Percentiles rank a stretch among this genome's conserved stretches.
Conservation (phyloP, 345 rosid genomes). For the Populus simonii region DNA sequence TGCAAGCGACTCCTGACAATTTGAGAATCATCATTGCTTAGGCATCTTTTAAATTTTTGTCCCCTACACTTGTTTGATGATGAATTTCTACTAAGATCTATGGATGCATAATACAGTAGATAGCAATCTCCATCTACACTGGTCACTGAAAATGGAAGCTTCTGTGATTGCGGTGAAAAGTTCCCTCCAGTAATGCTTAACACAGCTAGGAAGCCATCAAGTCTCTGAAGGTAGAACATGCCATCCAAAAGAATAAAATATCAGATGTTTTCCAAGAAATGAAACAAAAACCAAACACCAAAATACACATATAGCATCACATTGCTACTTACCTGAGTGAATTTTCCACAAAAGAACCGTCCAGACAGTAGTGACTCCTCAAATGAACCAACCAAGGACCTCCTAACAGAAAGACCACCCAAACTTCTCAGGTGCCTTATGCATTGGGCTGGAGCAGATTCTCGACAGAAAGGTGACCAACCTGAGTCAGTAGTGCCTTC, state of each 20-base stretch:
- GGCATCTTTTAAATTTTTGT: conserved; percentile 51
- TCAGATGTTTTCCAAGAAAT: not conserved
- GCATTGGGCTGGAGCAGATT: conserved; percentile 48
- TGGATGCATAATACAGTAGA: conserved; percentile 74
- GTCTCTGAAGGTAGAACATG: conserved; percentile 47
- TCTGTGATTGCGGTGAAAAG: conserved; percentile 80
- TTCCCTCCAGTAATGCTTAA: conserved; percentile 86
- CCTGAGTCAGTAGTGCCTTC: conserved; percentile 39
- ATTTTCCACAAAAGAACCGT: conserved; percentile 59
- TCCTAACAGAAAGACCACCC: conserved; percentile 69
- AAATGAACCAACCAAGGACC: conserved; percentile 95
- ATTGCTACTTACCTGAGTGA: conserved; percentile 53
- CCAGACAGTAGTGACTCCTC: conserved; percentile 95
- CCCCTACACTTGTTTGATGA: conserved; percentile 48
- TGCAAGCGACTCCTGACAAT: conserved; percentile 60
- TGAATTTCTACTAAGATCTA: conserved; percentile 67
- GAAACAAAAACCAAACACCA: conserved; percentile 2
- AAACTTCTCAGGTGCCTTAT: conserved; percentile 54
- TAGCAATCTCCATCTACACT: conserved; percentile 85
- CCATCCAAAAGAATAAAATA: conserved; percentile 14
- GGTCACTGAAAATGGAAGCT: conserved; percentile 88
- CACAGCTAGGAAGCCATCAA: conserved; percentile 93
- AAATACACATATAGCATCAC: not conserved
- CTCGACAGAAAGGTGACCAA: conserved; percentile 42
- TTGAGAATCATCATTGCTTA: conserved; percentile 57